Conservation (phyloP, 1,284 basidiomycete genomes). For the Ganoderma lingzhi region DNA sequence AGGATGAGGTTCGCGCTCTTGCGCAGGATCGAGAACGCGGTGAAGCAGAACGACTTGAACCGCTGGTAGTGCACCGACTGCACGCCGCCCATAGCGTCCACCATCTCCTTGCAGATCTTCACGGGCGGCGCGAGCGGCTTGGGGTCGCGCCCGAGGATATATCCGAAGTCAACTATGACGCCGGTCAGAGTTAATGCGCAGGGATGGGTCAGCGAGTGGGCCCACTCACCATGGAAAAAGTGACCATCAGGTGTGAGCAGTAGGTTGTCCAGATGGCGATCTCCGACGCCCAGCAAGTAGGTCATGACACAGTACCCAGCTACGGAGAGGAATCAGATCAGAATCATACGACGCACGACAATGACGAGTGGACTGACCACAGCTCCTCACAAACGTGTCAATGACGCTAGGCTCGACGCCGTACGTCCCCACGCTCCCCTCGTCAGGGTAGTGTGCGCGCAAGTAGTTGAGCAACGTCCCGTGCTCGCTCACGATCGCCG, state of each 20-base stretch:
- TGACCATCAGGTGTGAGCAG: slow-evolving; percentile 91
- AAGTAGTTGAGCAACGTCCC: slow-evolving; percentile 94
- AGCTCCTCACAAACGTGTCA: slow-evolving; percentile 97
- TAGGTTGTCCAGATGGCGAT: slow-evolving; percentile 97
- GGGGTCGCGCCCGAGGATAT: slow-evolving; percentile 97
- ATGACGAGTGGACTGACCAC: slow-evolving; percentile 69
- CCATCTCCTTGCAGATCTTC: slow-evolving; percentile 99
- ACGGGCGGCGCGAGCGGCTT: slow-evolving; percentile 98
- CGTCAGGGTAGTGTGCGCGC: slow-evolving; percentile 87
- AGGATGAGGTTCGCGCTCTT: slow-evolving; percentile 99
- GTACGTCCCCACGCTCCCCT: slow-evolving; percentile 91
- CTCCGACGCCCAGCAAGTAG: slow-evolving; percentile 96
- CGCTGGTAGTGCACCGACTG: slow-evolving; percentile 91
- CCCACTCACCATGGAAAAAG: slow-evolving; percentile 75
- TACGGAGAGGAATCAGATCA: slow-evolving; percentile 42
- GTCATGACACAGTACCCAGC: slow-evolving; percentile 99
- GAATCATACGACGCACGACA: background rate
- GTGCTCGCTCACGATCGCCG: slow-evolving; percentile 91
- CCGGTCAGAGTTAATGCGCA: slow-evolving; percentile 24
- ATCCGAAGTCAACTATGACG: slow-evolving; percentile 92
- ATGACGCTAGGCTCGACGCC: slow-evolving; percentile 93
- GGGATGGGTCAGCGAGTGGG: background rate
- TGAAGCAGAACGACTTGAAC: slow-evolving; percentile 97
- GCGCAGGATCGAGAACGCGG: slow-evolving; percentile 93
- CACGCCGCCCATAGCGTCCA: slow-evolving; percentile 98